phyloP scores from a whole-genome alignment of 495 filamentous ascomycete genomes.

The Penicillium lagena region DNA sequence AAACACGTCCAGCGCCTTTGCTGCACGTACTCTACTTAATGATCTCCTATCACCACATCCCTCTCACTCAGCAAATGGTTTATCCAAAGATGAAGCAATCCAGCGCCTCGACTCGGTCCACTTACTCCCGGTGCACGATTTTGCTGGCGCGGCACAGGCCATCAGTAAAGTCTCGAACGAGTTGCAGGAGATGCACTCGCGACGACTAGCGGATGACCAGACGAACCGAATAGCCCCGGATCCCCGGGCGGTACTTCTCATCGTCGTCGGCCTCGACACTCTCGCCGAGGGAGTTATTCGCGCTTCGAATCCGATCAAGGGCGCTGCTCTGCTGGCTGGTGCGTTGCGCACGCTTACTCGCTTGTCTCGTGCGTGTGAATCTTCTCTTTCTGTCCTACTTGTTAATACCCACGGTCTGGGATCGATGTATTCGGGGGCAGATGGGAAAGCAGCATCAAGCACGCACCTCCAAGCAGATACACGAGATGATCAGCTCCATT shows the following conservation, averaged over 20 bases:
- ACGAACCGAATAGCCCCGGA: neutral
- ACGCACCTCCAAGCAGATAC: conserved; percentile 1
- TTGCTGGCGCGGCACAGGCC: conserved; percentile 27
- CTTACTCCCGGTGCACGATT: conserved; percentile 30
- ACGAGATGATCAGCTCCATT: conserved; percentile 23
- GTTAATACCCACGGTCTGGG: conserved; percentile 36
- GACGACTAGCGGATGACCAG: neutral
- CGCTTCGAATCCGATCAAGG: conserved; percentile 32
- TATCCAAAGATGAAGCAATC: conserved; percentile 29
- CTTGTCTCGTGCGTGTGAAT: conserved; percentile 20
- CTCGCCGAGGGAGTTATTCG: conserved; percentile 33
- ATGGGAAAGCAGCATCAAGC: neutral
- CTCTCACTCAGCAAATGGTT: conserved; percentile 2
- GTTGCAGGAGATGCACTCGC: conserved; percentile 14
- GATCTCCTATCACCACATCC: conserved; percentile 11
- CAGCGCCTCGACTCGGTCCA: conserved; percentile 30
- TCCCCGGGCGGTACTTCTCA: conserved; percentile 13
- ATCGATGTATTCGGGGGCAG: conserved; percentile 3
- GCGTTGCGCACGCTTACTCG: conserved; percentile 27
- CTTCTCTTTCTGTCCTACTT: conserved; percentile 29
- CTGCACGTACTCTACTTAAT: conserved; percentile 60
- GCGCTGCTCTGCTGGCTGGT: conserved; percentile 29
- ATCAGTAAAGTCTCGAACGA: conserved; percentile 25
- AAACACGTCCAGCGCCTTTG: conserved; percentile 75
- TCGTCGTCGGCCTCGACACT: conserved; percentile 34